Base-by-base conservation (phyloP, 306 rosid genomes). In the Arachis hypogaea region DNA sequence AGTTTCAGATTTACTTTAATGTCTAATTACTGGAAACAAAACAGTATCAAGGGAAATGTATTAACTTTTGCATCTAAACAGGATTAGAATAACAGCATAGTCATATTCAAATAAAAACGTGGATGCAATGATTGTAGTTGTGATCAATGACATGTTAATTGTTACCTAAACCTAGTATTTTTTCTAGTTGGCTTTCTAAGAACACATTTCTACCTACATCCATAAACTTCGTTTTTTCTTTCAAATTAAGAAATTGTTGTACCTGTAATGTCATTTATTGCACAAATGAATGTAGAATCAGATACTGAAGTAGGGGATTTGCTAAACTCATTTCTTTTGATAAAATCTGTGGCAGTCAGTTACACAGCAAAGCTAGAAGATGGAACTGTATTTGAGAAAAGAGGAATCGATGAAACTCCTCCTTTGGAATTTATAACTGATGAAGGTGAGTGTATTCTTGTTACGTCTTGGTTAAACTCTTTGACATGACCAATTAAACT, bases 341-440 rank as follows among this genome's bases (percentile, higher is more conserved):
- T 74, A 49, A 51, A 66, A 69, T 69, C 69, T 67, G 7, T 69
- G 75, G 78, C 88, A 88, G 89, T 90, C 70, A 79, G 80, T 66
- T 85, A 82, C 47, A 78, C 74, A 52, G 93, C 88, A 29, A 78
- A 50, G 81, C 85, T 90, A 40, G 93, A 90, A 76, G 86, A 90
- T 83, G 91, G 91, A 29, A 81, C 80, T 52, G 71, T 88, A 16
- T 88, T 90, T 80, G 96, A 90, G 88, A 85, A 78, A 73, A 86
- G 76, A 54, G 91, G 93, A 75, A 59, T 76, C 40, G 90, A 50
- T 67, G 93, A 83, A 56, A 69, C 69, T 41, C 74, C 67, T 52
- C 89, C 89, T 78, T 77, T 86, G 81, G 80, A 81, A 71, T 86
- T 90, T 66, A 66, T 86, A 71, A 88, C 87, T 3, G 96, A 88